Evolutionary conservation across 768 basidiomycete genomes (phyloP), one percentile per base, ranked within the genome.

Genomic region (Clathrus columnatus): DNA sequence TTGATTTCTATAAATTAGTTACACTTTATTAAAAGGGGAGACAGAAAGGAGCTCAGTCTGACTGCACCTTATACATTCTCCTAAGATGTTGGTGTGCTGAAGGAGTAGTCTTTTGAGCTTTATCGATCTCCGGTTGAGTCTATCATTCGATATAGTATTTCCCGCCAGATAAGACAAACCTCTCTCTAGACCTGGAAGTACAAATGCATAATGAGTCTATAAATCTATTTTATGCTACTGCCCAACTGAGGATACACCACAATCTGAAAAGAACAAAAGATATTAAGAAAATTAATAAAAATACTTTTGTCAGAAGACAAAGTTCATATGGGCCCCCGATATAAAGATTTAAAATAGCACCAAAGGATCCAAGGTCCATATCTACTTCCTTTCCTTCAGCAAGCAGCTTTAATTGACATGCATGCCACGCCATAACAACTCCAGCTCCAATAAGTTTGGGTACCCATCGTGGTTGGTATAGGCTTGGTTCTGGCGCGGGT

Each of bases 381-480:
- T 55, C 46, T 1, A 55, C 27, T 10, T 55, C 23, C 21, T 23
- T 29, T 32, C 62, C 63, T 6, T 56, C 57, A 7, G 82, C 75
- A 27, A 85, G 62, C 26, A 69, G 66, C 54, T 82, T 73, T 65
- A 92, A 79, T 59, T 71, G 70, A 18, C 85, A 70, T 17, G 66
- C 64, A 67, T 90, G 85, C 87, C 87, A 90, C 4, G 85, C 79
- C 67, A 82, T 71, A 18, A 67, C 69, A 7, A 76, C 65, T 0
- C 85, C 79, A 0, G 84, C 86, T 0, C 89, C 87, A 14, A 90
- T 64, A 5, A 92, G 66, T 32, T 73, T 74, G 23, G 88, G 73
- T 16, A 73, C 69, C 61, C 58, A 45, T 2, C 75, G 71, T 4
- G 83, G 52, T 32, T 24, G 36, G 36, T 55, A 56, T 18, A 60